Percentiles rank a stretch among this genome's conserved stretches.
Evolutionary conservation across 106 monocot genomes (phyloP).

Genomic region (Apostasia ramifera): DNA sequence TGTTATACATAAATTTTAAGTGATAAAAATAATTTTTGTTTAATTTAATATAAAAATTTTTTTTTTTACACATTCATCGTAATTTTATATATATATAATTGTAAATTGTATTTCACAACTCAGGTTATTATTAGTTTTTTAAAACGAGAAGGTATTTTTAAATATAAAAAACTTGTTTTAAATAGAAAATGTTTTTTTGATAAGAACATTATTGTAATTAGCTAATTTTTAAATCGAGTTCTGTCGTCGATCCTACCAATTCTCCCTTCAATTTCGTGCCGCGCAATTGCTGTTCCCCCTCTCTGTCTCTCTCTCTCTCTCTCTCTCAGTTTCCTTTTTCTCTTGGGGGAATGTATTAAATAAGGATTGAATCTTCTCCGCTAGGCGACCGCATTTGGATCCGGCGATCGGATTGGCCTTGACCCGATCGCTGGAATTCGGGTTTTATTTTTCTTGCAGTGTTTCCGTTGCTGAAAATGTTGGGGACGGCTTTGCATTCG

Average conservation of each 20-base stretch:
- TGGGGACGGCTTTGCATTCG: conserved; percentile 32
- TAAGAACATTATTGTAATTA: no score
- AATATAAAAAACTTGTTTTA: no score
- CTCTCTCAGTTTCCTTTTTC: neutral
- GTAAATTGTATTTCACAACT: no score
- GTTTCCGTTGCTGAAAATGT: conserved; percentile 15
- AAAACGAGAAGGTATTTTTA: no score
- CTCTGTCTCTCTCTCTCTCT: neutral
- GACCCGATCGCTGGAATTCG: conserved; percentile 4
- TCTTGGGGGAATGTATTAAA: neutral
- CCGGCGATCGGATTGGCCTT: neutral
- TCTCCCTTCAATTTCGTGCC: neutral
- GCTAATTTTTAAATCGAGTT: neutral
- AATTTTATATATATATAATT: no score
- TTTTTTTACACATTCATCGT: no score
- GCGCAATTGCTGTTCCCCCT: neutral
- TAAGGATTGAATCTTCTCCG: no score
- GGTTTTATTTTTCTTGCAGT: neutral
- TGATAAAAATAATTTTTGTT: no score
- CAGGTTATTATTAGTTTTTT: no score
- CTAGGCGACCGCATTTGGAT: neutral
- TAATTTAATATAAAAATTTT: no score
- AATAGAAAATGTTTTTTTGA: no score
- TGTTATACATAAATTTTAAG: no score
- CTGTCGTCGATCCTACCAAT: conserved; percentile 8